A percentile compares a stretch with the other conserved stretches of the same genome.
Evolutionary conservation across 768 basidiomycete species (phyloP).

Genomic region (Peribolospora baueri): DNA sequence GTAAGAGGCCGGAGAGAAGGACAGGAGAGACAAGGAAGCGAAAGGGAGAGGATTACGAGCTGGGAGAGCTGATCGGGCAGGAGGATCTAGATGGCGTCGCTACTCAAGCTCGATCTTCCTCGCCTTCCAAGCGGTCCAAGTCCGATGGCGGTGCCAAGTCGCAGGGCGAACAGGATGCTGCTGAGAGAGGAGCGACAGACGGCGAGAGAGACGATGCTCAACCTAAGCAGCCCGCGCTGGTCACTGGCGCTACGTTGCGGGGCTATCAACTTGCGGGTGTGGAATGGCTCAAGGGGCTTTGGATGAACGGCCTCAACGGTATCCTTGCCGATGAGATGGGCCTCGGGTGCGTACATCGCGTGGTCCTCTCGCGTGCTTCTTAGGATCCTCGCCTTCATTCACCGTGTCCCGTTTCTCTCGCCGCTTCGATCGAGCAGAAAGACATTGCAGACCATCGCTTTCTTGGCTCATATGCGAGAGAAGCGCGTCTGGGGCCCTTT

Average conservation of each 20-base stretch:
- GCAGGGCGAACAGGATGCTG: not conserved
- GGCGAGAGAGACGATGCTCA: not conserved
- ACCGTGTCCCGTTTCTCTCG: not conserved
- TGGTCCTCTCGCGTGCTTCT: not conserved
- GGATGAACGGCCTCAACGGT: conserved; percentile 5
- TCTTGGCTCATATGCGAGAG: conserved; percentile 68
- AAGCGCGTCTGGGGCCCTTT: conserved; percentile 46
- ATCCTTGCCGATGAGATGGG: conserved; percentile 16
- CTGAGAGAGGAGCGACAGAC: conserved; percentile 1
- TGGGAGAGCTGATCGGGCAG: not conserved
- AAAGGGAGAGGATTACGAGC: not conserved
- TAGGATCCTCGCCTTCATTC: not conserved
- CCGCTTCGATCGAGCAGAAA: conserved; percentile 16
- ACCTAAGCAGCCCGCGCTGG: conserved; percentile 40
- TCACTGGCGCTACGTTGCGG: conserved; percentile 68
- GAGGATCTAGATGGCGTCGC: not conserved
- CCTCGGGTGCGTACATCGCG: not conserved
- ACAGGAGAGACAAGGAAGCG: not conserved
- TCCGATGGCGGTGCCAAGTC: not conserved
- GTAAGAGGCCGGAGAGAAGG: not conserved
- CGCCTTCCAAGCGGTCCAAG: no score
- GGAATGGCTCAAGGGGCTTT: conserved; percentile 34
- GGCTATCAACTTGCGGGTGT: conserved; percentile 82
- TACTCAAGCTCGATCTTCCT: not conserved
- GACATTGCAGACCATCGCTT: conserved; percentile 88